These are phyloP conservation scores for Pleurotus ostreatus DNA, from an alignment of 768 basidiomycete species.

Conservation along the genomic window DNA sequence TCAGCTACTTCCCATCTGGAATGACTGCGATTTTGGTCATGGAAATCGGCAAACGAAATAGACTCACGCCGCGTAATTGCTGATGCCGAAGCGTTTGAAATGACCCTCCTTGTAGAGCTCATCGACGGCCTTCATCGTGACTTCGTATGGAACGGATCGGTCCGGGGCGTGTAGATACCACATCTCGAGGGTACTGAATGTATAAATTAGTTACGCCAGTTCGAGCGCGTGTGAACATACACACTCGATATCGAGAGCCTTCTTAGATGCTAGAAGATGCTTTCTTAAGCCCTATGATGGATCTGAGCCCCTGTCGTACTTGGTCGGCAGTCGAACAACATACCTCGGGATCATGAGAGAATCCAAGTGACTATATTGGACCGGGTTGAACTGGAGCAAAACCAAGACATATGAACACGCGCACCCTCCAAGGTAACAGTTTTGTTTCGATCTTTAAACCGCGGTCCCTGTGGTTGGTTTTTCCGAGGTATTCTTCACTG, in stretches of 20 bases:
- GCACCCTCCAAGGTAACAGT: conserved; percentile 37
- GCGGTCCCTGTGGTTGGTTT: conserved; percentile 43
- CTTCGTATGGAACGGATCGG: conserved; percentile 50
- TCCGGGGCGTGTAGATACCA: conserved; percentile 64
- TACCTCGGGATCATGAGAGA: background rate
- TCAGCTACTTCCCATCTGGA: conserved; percentile 36
- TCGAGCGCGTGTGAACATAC: conserved; percentile 15
- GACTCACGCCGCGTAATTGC: conserved; percentile 52
- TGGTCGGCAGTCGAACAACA: too few species aligned
- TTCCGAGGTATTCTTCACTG: conserved; percentile 52
- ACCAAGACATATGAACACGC: background rate
- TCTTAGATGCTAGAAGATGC: conserved; percentile 41
- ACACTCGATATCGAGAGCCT: conserved; percentile 41
- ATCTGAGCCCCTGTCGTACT: conserved; percentile 14
- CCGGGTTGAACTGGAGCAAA: background rate
- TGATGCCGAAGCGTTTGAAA: conserved; percentile 61
- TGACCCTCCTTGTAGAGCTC: conserved; percentile 53
- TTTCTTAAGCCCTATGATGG: conserved; percentile 36
- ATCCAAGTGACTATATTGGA: background rate
- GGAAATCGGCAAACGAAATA: conserved; percentile 8
- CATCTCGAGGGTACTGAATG: conserved; percentile 38
- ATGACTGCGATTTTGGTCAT: background rate
- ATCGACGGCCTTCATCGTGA: conserved; percentile 50
- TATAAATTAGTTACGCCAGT: too few species aligned
- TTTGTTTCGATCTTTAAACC: conserved; percentile 60